These are phyloP conservation scores for Rehmannia glutinosa DNA, from an alignment of 257 asterid genomes.

Conservation along the genomic window DNA sequence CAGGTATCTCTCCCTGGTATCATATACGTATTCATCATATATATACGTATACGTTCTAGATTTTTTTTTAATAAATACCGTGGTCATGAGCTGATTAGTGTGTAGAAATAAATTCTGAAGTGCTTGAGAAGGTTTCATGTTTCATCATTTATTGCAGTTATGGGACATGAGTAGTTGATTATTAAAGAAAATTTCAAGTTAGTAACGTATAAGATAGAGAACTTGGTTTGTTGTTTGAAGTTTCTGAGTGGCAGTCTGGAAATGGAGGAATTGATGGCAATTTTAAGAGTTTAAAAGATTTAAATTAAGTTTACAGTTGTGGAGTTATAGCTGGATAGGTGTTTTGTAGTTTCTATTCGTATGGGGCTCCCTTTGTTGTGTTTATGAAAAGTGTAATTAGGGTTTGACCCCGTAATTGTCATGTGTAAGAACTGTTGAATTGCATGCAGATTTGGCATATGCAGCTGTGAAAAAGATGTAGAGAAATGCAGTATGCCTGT, in stretches of 20 bases:
- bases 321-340: too few species aligned
- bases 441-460: constrained; percentile 27
- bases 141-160: constrained; percentile 7
- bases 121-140: constrained; percentile 8
- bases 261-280: neutral
- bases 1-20: constrained; percentile 25
- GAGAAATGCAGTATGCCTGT: constrained; percentile 10
- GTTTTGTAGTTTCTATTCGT: neutral
- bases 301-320: neutral
- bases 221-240: constrained; percentile 2
- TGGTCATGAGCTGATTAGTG: constrained; percentile 8
- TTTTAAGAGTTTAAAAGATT: neutral
- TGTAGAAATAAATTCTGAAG: neutral
- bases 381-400: neutral
- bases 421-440: constrained; percentile 4
- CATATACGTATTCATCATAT: neutral
- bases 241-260: constrained; percentile 9
- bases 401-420: neutral
- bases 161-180: neutral
- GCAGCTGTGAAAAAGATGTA: constrained; percentile 11
- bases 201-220: neutral
- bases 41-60: neutral
- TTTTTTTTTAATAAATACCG: neutral
- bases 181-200: neutral
- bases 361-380: neutral